Percentiles rank a stretch among this genome's conserved stretches.
phyloP scores from a whole-genome alignment of 2,329 filamentous ascomycete genomes.

The Phyllosticta ampelicida region DNA sequence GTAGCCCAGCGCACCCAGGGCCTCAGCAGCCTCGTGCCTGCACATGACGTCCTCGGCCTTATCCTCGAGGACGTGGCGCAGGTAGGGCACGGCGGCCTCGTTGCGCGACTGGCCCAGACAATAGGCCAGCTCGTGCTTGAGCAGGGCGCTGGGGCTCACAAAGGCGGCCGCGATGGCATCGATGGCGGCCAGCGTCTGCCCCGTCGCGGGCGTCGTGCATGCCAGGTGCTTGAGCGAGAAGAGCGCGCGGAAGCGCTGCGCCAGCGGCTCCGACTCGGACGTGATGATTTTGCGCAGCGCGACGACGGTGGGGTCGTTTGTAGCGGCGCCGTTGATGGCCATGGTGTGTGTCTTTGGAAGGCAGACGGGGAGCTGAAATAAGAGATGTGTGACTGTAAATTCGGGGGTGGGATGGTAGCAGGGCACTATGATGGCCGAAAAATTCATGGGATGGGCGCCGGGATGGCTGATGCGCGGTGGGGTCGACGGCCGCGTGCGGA shows the following conservation, averaged over 20 bases:
- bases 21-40: conserved; percentile 91
- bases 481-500: neutral
- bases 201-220: conserved; percentile 47
- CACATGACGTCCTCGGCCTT: conserved; percentile 86
- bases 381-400: neutral
- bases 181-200: conserved; percentile 52
- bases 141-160: conserved; percentile 68
- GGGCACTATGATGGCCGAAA: neutral
- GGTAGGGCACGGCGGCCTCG: conserved; percentile 57
- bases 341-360: neutral
- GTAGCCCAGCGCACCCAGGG: conserved; percentile 77
- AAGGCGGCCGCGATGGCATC: conserved; percentile 84
- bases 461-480: conserved; percentile 6
- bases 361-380: neutral
- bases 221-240: conserved; percentile 96
- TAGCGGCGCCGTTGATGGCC: neutral
- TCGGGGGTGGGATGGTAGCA: conserved; percentile 3
- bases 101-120: conserved; percentile 89
- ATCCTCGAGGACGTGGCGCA: conserved; percentile 66
- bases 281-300: conserved; percentile 65
- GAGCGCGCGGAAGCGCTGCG: conserved; percentile 85
- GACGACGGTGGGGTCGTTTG: conserved; percentile 39
- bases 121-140: conserved; percentile 96
- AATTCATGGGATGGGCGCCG: conserved; percentile 8
- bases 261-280: conserved; percentile 71